Evolutionary conservation across 352 stramenopile genomes (phyloP), one percentile per base, ranked within the genome.

Genomic region (Phytophthora parvispora): DNA sequence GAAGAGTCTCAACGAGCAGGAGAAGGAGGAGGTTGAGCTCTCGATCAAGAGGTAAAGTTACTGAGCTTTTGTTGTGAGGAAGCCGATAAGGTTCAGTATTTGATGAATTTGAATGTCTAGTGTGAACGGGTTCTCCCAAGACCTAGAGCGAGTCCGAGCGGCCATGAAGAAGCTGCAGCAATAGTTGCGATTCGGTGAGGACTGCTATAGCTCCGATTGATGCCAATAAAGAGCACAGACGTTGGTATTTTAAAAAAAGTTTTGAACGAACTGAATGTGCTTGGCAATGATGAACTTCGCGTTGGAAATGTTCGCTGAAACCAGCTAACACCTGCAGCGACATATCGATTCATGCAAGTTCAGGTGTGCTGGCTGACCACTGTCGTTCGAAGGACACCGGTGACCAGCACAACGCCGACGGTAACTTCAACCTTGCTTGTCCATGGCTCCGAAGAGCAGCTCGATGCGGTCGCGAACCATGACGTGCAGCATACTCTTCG

Each of bases 391-490:
- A 16, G 13, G 8, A 60, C 24, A 55, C 28, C 42, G 18, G 27
- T 32, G 32, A 8, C 9, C 20, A 54, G 36, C 20, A 29, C 38
- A 27, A 45, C 12, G 22, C 43, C 54, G 25, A 3, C 55, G 4
- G 5, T 6, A 59, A 42, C 16, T 63, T 50, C 15, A 9, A 24
- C n/a, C 9, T 69, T 47, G 74, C 24, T 54, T 67, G 29, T 59
- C 43, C 52, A 81, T 79, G 6, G 61, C 66, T n/a, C 38, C 45
- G 12, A 94, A 66, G 10, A 92, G 64, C 29, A 77, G 31, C 50
- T 91, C 81, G 28, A 94, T 80, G 38, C 86, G 81, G 38, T 88
- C 84, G 32, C 86, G 84, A 47, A 94, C 86, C 84, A 94, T 94
- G 32, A 94, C 83, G 32, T 94, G 86, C n/a, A 94, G 68, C 43